phyloP scores from a whole-genome alignment of 371 early-diverging fungal genomes.

The Capillidium heterosporum region DNA sequence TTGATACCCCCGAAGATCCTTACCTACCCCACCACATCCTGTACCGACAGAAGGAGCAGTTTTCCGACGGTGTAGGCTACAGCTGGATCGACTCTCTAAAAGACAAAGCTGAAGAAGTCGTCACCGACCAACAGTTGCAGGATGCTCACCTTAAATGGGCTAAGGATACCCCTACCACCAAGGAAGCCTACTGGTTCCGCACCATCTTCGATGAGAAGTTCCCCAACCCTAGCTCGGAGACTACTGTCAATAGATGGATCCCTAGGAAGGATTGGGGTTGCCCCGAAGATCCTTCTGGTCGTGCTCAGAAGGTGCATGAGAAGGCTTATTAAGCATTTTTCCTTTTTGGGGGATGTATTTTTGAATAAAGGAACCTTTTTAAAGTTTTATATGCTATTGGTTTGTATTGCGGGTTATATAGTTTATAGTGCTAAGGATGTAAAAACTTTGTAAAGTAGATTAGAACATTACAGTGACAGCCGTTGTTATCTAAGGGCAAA shows the following conservation, averaged over 20 bases:
- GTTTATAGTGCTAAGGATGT: too few species aligned
- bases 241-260: conserved; percentile 86
- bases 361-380: too few species aligned
- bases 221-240: conserved; percentile 74
- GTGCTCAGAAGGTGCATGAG: conserved; percentile 82
- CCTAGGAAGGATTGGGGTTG: conserved; percentile 95
- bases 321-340: conserved; percentile 26
- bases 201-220: conserved; percentile 78
- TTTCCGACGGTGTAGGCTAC: conserved; percentile 95
- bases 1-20: conserved; percentile 52
- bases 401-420: too few species aligned
- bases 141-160: conserved; percentile 52
- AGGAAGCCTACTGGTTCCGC: conserved; percentile 91
- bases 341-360: too few species aligned
- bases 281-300: conserved; percentile 89
- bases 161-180: conserved; percentile 78
- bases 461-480: too few species aligned
- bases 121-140: conserved; percentile 61
- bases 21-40: conserved; percentile 80
- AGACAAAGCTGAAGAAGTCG: conserved; percentile 37
- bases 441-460: too few species aligned
- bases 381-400: too few species aligned
- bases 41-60: conserved; percentile 97
- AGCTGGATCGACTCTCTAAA: conserved; percentile 87
- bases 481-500: too few species aligned